A percentile compares a stretch with the other conserved stretches of the same genome.
These are phyloP conservation scores for Herpetomonas samuelpessoai DNA, from an alignment of 208 protist species.

Conservation along the genomic window DNA sequence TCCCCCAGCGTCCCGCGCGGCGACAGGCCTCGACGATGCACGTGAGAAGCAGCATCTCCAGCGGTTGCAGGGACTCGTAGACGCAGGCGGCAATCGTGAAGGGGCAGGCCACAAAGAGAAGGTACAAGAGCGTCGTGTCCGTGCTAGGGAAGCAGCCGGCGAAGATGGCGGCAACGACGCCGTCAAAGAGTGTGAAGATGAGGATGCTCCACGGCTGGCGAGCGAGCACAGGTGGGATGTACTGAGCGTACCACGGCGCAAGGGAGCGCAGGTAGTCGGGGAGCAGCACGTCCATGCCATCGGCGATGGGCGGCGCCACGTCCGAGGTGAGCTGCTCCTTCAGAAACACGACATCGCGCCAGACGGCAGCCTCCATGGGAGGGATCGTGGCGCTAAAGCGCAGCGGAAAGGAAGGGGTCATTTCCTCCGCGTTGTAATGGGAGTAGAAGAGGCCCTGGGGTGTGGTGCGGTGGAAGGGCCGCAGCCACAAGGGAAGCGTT, in stretches of 20 bases:
- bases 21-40: slow-evolving; percentile 33
- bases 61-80: slow-evolving; percentile 49
- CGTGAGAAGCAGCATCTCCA: slow-evolving; percentile 55
- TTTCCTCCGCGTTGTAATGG: slow-evolving; percentile 5
- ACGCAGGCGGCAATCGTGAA: slow-evolving; percentile 38
- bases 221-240: slow-evolving; percentile 40
- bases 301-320: slow-evolving; percentile 1
- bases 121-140: slow-evolving; percentile 41
- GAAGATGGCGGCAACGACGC: slow-evolving; percentile 47
- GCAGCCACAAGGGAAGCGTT: slow-evolving; percentile 1
- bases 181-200: slow-evolving; percentile 58
- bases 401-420: slow-evolving; percentile 16
- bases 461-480: neutral
- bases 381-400: slow-evolving; percentile 38
- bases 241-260: slow-evolving; percentile 61
- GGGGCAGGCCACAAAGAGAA: slow-evolving; percentile 66
- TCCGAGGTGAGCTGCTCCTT: slow-evolving; percentile 25
- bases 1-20: slow-evolving; percentile 9
- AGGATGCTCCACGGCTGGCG: slow-evolving; percentile 24
- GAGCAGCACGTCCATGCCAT: slow-evolving; percentile 2
- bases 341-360: slow-evolving; percentile 67
- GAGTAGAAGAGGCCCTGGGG: slow-evolving; percentile 3
- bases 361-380: slow-evolving; percentile 42
- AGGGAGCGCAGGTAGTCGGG: slow-evolving; percentile 43
- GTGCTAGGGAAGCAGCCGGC: slow-evolving; percentile 40